Base-by-base conservation (phyloP, 257 asterid genomes). In the Knoxia roxburghii region DNA sequence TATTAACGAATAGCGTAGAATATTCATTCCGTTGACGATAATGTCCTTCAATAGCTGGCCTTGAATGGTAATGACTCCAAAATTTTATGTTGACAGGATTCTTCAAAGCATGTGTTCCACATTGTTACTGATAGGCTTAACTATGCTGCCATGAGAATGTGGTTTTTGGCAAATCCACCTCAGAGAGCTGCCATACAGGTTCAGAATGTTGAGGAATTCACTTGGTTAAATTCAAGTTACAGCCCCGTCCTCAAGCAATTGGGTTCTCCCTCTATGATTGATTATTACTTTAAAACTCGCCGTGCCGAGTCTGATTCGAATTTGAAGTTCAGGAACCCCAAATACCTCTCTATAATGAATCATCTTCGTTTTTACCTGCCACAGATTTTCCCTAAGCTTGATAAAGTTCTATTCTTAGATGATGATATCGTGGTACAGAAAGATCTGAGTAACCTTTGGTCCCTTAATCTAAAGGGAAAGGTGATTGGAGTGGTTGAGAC, bases 401-500 rank as follows among this genome's bases (percentile, higher is more conserved):
- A 78, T 65, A 92, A 89, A 78, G 87, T 92, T 73, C 81, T 92
- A 43, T 92, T 92, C 83, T 83, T 92, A 76, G 98, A 92, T 62
- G 98, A 92, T 69, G 98, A 92, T 74, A 65, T 92, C 41, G 96
- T 89, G 68, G 94, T 86, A 73, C 89, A 82, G 72, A 92, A 78
- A 80, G 98, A 92, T 80, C 87, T 92, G 26, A 79, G 83, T 4
- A 77, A 79, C 65, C 91, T 89, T 35, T 92, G 97, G 97, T 84
- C 90, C 45, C 85, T 90, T 69, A 80, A 92, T 75, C 85, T 86
- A 24, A 83, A 80, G 65, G 90, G 96, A 50, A 89, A 89, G 73
- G 97, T 92, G 71, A 85, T 92, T n/a, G 95, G 97, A 57, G 98
- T 87, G 60, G 96, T 92, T 30, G 98, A 92, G 80, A 92, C 98